Conservation (phyloP, 2,329 filamentous ascomycete species). For the Diaporthe citrichinensis region DNA sequence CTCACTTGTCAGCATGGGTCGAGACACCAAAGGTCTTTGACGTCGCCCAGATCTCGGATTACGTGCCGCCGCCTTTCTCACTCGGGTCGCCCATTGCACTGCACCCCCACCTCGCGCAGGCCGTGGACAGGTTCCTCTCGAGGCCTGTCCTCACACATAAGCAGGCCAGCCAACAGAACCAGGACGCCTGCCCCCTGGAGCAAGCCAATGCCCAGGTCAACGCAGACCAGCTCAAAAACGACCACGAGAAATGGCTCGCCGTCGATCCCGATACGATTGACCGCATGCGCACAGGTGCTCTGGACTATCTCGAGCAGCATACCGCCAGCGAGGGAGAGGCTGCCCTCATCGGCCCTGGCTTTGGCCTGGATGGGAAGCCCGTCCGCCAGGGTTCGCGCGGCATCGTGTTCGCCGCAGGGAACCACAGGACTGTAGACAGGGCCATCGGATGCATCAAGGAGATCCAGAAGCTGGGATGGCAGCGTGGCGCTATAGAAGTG, state of each 20-base stretch:
- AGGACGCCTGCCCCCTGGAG: constrained; percentile 35
- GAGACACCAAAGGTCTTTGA: constrained; percentile 36
- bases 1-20: constrained; percentile 27
- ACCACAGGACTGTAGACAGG: constrained; percentile 37
- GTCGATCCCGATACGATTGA: constrained; percentile 22
- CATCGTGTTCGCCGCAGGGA: constrained; percentile 39
- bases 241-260: constrained; percentile 35
- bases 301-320: constrained; percentile 34
- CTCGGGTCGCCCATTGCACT: constrained; percentile 26
- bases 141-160: constrained; percentile 38
- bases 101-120: constrained; percentile 7
- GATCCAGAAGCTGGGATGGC: constrained; percentile 39
- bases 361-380: background rate
- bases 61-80: background rate
- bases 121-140: constrained; percentile 33
- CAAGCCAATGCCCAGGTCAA: constrained; percentile 39
- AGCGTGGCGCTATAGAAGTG: constrained; percentile 36
- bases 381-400: constrained; percentile 34
- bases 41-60: background rate
- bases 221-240: constrained; percentile 37
- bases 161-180: constrained; percentile 35
- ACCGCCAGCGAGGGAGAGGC: constrained; percentile 12
- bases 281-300: constrained; percentile 32
- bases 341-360: constrained; percentile 37
- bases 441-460: constrained; percentile 34